Evolutionary conservation across 2,329 filamentous ascomycete species (phyloP).

Genomic region (Aspergillus pseudoglaucus): DNA sequence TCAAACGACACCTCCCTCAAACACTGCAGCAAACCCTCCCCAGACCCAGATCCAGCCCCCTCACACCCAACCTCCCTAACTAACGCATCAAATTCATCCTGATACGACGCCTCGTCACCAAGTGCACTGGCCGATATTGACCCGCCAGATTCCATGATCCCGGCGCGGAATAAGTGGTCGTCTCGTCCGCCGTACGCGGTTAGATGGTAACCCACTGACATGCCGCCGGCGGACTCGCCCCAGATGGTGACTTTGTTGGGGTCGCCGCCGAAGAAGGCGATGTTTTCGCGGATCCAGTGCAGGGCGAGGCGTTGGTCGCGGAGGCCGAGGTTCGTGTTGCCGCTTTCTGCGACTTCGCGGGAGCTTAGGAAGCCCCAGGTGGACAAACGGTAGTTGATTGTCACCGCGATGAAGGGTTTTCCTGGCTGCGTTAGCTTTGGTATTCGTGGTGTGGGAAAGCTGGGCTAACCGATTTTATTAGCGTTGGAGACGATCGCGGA

Average conservation of each 20-base stretch:
- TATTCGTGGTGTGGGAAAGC: neutral
- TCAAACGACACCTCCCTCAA: slow-evolving; percentile 57
- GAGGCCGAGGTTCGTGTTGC: slow-evolving; percentile 53
- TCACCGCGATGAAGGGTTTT: slow-evolving; percentile 47
- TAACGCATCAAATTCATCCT: slow-evolving; percentile 55
- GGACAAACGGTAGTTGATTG: slow-evolving; percentile 49
- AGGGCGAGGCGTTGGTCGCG: slow-evolving; percentile 32
- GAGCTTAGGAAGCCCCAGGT: slow-evolving; percentile 50
- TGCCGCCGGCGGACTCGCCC: slow-evolving; percentile 53
- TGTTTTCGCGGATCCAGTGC: slow-evolving; percentile 33
- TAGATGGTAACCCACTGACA: slow-evolving; percentile 46
- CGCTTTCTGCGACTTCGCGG: slow-evolving; percentile 35
- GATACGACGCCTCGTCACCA: slow-evolving; percentile 31
- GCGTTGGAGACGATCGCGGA: slow-evolving; percentile 53
- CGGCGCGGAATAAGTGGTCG: slow-evolving; percentile 49
- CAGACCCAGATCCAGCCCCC: slow-evolving; percentile 14
- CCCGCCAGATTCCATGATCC: slow-evolving; percentile 48
- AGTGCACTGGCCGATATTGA: slow-evolving; percentile 40
- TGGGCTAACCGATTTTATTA: slow-evolving; percentile 36
- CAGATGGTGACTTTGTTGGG: slow-evolving; percentile 39
- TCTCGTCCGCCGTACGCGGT: slow-evolving; percentile 50
- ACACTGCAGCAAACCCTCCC: slow-evolving; percentile 56
- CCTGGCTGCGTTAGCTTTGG: neutral
- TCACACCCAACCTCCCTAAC: slow-evolving; percentile 56
- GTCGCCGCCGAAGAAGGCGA: slow-evolving; percentile 29